Percentiles rank a stretch among this genome's conserved stretches.
Evolutionary conservation across 805 yeast species (phyloP).

Genomic region (Monosporozyma yasuniensis): DNA sequence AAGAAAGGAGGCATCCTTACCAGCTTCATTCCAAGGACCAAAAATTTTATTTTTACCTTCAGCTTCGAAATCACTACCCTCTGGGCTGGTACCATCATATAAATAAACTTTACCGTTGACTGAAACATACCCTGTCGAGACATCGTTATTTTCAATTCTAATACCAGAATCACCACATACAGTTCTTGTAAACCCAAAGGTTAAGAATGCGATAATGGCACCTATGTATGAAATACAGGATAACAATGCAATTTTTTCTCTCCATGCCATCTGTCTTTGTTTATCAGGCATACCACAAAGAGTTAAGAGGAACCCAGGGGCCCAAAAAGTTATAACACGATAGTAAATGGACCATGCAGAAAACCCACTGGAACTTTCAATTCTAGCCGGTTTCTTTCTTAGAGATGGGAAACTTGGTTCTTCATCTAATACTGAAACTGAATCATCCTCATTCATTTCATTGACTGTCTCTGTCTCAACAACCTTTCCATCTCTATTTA

Average conservation of each 20-base stretch:
- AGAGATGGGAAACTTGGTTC: conserved; percentile 1
- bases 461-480: background rate
- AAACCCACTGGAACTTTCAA: conserved; percentile 2
- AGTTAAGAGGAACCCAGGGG: conserved; percentile 54
- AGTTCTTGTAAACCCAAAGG: conserved; percentile 82
- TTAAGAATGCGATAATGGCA: conserved; percentile 70
- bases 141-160: conserved; percentile 5
- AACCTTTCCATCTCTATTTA: background rate
- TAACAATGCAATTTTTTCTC: conserved; percentile 85
- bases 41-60: conserved; percentile 56
- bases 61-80: conserved; percentile 64
- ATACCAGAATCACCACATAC: conserved; percentile 48
- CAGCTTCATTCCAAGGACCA: conserved; percentile 85
- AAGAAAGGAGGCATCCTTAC: conserved; percentile 71
- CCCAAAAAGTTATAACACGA: conserved; percentile 79
- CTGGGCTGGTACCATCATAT: conserved; percentile 58
- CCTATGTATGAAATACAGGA: conserved; percentile 68
- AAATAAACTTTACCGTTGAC: conserved; percentile 79
- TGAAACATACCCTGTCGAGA: conserved; percentile 28
- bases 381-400: conserved; percentile 4
- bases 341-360: conserved; percentile 73
- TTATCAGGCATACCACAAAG: conserved; percentile 71
- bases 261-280: conserved; percentile 91
- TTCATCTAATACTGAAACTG: background rate
- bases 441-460: background rate